Base-by-base conservation (phyloP, 306 rosid genomes). In the Prunus kanzakura region DNA sequence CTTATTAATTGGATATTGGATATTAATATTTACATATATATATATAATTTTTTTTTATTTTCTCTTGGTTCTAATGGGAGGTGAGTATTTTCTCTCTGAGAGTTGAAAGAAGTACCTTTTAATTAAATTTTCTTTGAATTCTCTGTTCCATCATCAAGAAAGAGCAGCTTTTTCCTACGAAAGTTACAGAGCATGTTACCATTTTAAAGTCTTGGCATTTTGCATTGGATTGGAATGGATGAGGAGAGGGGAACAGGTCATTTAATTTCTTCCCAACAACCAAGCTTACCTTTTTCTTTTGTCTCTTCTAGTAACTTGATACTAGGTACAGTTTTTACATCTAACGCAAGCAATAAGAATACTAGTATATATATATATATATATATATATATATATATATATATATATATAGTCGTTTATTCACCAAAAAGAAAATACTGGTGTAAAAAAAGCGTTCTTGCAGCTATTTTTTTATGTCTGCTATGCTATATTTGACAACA, bases 111-210 rank as follows among this genome's bases (percentile, higher is more conserved):
- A 5, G 57, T 52, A 6, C 57, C 57, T 52, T 19, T 0, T 52
- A 4, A 52, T 16, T 13, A 52, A 20, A n/a, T 19, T 56, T 56
- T 23, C 35, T 30, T 23, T 23, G 30, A 58, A 23, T 58, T 58
- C 64, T 58, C 15, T 58, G 64, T 58, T 25, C 15, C 64, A 2
- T 11, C 30, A 58, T 58, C 64, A 43, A 66, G 64, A 54, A 32
- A 12, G 19, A 45, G 67, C 54, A 55, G 74, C 69, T 43, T 78
- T 77, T 62, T 12, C 72, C 75, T 22, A 61, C 69, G 72, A 64
- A 62, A 15, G 60, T 58, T 50, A 54, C 83, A 74, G 65, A 45
- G 69, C 8, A 18, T 58, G 32, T 58, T 46, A 67, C 46, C 77
- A 55, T 29, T 50, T n/a, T 67, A 10, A 69, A 57, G 3, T 49